Evolutionary conservation across 2,329 filamentous ascomycete genomes (phyloP).

Genomic region (Chrysosporium queenslandicum): DNA sequence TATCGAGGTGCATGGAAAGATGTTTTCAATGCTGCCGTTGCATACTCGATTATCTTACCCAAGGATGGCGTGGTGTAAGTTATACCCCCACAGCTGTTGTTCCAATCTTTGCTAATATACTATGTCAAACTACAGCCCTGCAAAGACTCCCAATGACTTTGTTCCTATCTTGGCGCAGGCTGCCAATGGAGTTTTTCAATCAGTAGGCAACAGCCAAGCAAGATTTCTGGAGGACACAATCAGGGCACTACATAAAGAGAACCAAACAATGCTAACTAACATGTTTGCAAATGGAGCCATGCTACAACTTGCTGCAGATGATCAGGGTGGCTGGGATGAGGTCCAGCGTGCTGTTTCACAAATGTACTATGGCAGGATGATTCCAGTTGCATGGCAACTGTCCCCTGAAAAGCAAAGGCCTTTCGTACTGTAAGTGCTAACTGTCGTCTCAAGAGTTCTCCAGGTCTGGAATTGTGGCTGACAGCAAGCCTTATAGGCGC

Average conservation of each 20-base stretch:
- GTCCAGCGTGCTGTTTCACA: neutral
- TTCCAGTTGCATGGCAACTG: slow-evolving; percentile 5
- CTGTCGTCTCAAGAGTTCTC: neutral
- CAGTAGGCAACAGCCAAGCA: neutral
- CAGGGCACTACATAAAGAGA: neutral
- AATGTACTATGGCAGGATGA: slow-evolving; percentile 7
- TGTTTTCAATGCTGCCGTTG: slow-evolving; percentile 4
- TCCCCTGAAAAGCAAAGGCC: slow-evolving; percentile 6
- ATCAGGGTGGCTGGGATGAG: neutral
- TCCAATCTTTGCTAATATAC: neutral
- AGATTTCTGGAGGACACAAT: slow-evolving; percentile 4
- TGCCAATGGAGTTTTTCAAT: neutral
- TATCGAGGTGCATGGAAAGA: slow-evolving; percentile 6
- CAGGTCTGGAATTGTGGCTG: neutral
- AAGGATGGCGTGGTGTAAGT: slow-evolving; percentile 9
- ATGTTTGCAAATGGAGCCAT: slow-evolving; percentile 2
- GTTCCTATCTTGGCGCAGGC: neutral
- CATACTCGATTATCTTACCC: neutral
- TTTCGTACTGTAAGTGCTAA: slow-evolving; percentile 8
- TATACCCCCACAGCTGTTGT: no score
- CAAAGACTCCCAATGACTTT: neutral
- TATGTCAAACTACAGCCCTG: neutral
- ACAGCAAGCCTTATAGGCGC: neutral
- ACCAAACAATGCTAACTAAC: neutral
- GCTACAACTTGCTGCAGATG: neutral